Evolutionary conservation across 345 rosid genomes (phyloP), one percentile per base, ranked within the genome.

Genomic region (Mallotus nudiflorus): DNA sequence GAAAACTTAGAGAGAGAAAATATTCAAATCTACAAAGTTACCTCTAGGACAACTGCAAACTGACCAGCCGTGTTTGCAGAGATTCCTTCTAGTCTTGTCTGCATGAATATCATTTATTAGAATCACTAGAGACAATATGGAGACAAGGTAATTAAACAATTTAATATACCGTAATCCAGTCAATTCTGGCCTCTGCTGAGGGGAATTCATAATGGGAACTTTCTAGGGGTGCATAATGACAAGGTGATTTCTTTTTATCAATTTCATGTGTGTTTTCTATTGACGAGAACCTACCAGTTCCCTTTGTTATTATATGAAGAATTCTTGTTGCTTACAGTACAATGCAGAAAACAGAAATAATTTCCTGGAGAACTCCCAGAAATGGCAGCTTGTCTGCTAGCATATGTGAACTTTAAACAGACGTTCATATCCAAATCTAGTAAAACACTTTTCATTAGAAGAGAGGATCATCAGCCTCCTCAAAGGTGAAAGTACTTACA

Each of bases 21-120:
- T n/a, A n/a, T n/a, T 24, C 25, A 39, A 29, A 33, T 66, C 63
- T 56, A 46, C 56, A 54, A 49, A 45, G 65, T 69, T 45, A 89
- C 98, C 91, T 89, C 97, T 80, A 94, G 68, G 66, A 94, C 90
- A 56, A 86, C 87, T 6, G 96, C 92, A 20, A 94, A 85, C 40
- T 83, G 88, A 54, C 90, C 86, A 5, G 82, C 83, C 77, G 82
- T 85, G 49, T 42, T 84, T 39, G 81, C 80, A 65, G 94, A 82
- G 74, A 69, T 19, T 59, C 93, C 88, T 80, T 91, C 95, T 13
- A 94, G 84, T 80, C 96, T 89, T 56, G 82, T 85, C 97, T 94
- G 82, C 45, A 27, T 60, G 68, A 56, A 65, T 49, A 50, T 22
- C 29, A 56, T 3, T 62, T 42, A 9, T 37, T 28, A n/a, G 13